A percentile compares a stretch with the other conserved stretches of the same genome.
Evolutionary conservation across 2,329 filamentous ascomycete genomes (phyloP).

Genomic region (Beauveria caledonica): DNA sequence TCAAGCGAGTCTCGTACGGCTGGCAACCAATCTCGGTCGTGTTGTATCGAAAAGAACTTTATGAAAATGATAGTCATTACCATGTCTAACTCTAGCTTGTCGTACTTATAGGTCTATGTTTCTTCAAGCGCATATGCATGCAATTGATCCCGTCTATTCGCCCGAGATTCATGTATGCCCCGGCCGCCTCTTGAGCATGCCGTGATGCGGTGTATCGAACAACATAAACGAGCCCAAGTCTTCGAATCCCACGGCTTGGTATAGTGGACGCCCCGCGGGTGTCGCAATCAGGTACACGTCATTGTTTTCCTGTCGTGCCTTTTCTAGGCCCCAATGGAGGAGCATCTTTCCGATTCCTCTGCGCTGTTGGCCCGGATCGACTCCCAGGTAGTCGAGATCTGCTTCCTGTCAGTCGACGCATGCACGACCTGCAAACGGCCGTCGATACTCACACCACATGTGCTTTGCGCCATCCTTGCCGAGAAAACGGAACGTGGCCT

Average conservation of each 20-base stretch:
- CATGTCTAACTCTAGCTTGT: background rate
- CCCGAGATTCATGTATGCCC: background rate
- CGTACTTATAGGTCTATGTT: background rate
- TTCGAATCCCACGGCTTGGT: constrained; percentile 4
- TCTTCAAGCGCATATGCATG: background rate
- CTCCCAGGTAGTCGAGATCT: constrained; percentile 16
- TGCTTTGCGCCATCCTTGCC: constrained; percentile 14
- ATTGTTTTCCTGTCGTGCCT: constrained; percentile 8
- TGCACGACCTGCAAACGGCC: background rate
- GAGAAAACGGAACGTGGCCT: constrained; percentile 11
- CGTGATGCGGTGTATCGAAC: constrained; percentile 3
- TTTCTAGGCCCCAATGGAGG: constrained; percentile 14
- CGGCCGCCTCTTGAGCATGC: constrained; percentile 4
- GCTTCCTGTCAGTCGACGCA: background rate
- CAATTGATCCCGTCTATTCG: background rate
- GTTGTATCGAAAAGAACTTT: background rate
- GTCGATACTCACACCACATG: constrained; percentile 14
- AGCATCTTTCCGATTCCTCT: constrained; percentile 16
- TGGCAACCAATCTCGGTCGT: background rate
- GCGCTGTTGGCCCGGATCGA: constrained; percentile 14
- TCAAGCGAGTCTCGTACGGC: no score
- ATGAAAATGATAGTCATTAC: background rate
- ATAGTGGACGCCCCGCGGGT: constrained; percentile 6
- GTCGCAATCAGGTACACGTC: constrained; percentile 10
- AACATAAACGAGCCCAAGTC: background rate